These are phyloP conservation scores for Fusarium haematococcum DNA, from an alignment of 2,329 filamentous ascomycete species.

Conservation along the genomic window DNA sequence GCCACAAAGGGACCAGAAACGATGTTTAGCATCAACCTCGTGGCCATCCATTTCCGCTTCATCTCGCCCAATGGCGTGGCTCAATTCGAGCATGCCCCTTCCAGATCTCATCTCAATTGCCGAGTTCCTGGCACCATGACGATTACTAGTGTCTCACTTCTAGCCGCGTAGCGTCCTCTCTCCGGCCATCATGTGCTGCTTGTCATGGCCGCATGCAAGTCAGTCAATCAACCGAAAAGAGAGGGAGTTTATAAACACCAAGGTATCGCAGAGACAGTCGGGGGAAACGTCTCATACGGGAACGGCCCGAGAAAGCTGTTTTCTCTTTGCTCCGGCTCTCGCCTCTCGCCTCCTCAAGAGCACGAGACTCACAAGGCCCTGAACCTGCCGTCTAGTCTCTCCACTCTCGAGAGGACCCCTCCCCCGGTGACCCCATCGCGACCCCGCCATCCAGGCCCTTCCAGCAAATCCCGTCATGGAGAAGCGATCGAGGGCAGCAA, in stretches of 20 bases:
- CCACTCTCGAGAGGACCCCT: slow-evolving; percentile 13
- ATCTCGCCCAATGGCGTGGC: slow-evolving; percentile 19
- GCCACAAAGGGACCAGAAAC: slow-evolving; percentile 11
- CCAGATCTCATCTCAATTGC: slow-evolving; percentile 23
- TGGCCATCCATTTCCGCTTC: slow-evolving; percentile 17
- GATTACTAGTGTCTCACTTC: slow-evolving; percentile 18
- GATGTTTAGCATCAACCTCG: slow-evolving; percentile 16
- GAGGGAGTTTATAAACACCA: background rate
- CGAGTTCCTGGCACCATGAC: slow-evolving; percentile 16
- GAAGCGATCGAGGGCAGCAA: background rate
- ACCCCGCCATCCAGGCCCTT: slow-evolving; percentile 16
- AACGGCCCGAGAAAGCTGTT: background rate
- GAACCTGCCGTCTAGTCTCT: background rate
- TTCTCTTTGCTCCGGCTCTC: background rate
- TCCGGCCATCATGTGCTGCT: slow-evolving; percentile 24
- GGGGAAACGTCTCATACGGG: background rate
- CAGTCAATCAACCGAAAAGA: background rate
- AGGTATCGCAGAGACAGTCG: background rate
- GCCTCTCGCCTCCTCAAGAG: slow-evolving; percentile 1
- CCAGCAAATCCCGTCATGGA: slow-evolving; percentile 1
- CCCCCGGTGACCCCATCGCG: slow-evolving; percentile 24
- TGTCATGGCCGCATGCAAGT: slow-evolving; percentile 8
- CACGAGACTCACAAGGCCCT: background rate
- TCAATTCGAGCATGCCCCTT: slow-evolving; percentile 35
- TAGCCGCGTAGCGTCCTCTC: slow-evolving; percentile 5